A percentile compares a stretch with the other conserved stretches of the same genome.
These are phyloP conservation scores for Apophysomyces ossiformis DNA, from an alignment of 371 early-diverging fungal genomes.

Conservation along the genomic window DNA sequence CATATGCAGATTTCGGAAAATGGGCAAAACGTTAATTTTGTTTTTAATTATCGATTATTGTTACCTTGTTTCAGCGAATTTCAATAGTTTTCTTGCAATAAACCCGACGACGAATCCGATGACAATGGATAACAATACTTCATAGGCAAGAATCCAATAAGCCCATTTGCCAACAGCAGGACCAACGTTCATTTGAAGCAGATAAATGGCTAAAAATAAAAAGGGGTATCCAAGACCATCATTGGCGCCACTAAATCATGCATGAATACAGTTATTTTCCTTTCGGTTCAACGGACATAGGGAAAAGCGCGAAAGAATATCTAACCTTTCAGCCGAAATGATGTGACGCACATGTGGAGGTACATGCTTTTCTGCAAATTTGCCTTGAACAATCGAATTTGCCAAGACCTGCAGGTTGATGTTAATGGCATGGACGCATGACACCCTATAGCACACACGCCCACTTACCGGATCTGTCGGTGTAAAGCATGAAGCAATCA, in stretches of 20 bases:
- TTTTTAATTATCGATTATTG: no score
- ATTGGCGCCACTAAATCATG: constrained; percentile 65
- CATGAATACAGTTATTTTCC: no score
- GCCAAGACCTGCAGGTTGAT: constrained; percentile 67
- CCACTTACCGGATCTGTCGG: constrained; percentile 51
- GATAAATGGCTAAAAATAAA: constrained; percentile 75
- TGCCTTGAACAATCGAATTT: constrained; percentile 92
- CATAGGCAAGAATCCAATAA: constrained; percentile 70
- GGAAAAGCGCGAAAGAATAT: background rate
- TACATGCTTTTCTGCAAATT: constrained; percentile 91
- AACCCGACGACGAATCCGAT: constrained; percentile 84
- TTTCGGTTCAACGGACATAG: no score
- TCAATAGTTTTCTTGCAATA: constrained; percentile 68
- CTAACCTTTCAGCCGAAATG: constrained; percentile 79
- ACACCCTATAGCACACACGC: background rate
- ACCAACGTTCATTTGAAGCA: constrained; percentile 58
- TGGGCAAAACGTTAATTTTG: no score
- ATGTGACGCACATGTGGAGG: constrained; percentile 81
- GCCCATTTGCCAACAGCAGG: constrained; percentile 75
- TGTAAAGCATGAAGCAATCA: constrained; percentile 51
- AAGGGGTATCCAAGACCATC: constrained; percentile 90
- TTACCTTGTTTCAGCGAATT: constrained; percentile 65
- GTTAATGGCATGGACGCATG: background rate
- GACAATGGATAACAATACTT: constrained; percentile 71
- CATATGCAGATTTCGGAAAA: background rate